Evolutionary conservation across 306 rosid genomes (phyloP), one percentile per base, ranked within the genome.

Genomic region (Potentilla sterilis): DNA sequence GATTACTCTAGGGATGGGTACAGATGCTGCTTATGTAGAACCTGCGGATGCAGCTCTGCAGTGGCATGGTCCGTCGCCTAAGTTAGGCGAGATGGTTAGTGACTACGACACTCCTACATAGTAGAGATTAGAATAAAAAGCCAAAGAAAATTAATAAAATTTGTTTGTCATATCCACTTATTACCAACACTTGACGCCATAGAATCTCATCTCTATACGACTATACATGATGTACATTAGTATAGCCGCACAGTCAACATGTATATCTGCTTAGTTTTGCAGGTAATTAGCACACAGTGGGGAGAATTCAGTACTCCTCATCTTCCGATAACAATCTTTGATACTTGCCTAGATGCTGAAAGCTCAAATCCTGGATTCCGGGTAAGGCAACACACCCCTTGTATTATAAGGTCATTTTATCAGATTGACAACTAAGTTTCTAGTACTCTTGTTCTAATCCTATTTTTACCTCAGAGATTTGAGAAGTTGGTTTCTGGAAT

Each of bases 11-110:
- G 95, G 83, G 70, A 86, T 79, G 87, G 85, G 77, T 72, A 86
- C 95, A 9, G 87, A 87, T 80, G 97, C 97, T 55, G 92, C 88
- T 66, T 89, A 86, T 70, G 81, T 84, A 55, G 91, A 91, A 74
- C 73, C 86, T 43, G 62, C 82, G 38, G 74, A 84, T n/a, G 82
- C 72, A 47, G 79, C 77, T 75, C 73, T 81, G 24, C 79, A n/a
- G 38, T 83, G 81, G 55, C 81, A 51, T 67, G 77, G 83, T 9
- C 80, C 77, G 42, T 83, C 86, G 19, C 85, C 88, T 42, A 68
- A 81, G 34, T 80, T 92, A 76, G 78, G 28, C 7, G 92, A 86
- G 43, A 55, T 83, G 92, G 94, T 91, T 63, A 81, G 89, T 70
- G 22, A 75, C 70, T 48, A 34, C 47, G 24, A 9, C 37, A 24